Evolutionary conservation across 768 basidiomycete genomes (phyloP), one percentile per base, ranked within the genome.

Genomic region (Lentinus brumalis): DNA sequence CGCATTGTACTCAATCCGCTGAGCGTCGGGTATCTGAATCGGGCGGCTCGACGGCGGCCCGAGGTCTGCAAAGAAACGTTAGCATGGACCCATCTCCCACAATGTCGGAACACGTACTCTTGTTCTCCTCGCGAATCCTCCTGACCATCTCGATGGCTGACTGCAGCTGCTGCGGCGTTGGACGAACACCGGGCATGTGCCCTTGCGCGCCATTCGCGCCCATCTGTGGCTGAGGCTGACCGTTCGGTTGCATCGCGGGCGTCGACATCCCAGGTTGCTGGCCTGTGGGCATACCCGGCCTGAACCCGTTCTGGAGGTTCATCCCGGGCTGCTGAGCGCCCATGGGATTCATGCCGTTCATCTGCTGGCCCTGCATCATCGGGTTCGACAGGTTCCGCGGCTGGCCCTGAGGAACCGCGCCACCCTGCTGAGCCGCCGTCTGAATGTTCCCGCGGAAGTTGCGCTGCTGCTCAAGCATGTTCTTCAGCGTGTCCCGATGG

Each of bases 1-100:
- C 26, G 69, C 67, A 54, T 77, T 80, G 64, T 82, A 90, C 56
- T 85, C 85, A 45, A 75, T 59, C 46, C 83, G 78, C 59, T 85
- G 85, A 1, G 85, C 83, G 9, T 79, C 75, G 5, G 85, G 78
- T 30, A 89, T 66, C 16, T 79, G 67, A 8, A 65, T 50, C 9
- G 66, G 53, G 69, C 80, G 77, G 47, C 65, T 69, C 7, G 68
- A 71, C 44, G 55, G 47, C 4, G 42, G n/a, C 7, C 26, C 15
- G 12, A 16, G 52, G 53, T 14, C 2, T 29, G 39, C 40, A 29
- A 8, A 6, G 15, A 12, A 3, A 31, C 10, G 7, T 56, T 15
- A 35, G 42, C 21, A 59, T 50, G 14, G n/a, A n/a, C 40, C 31
- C 14, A 1, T 6, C 26, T 8, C 8, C 8, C 21, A 8, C 6